Base-by-base conservation (phyloP, 2,329 filamentous ascomycete genomes). In the Colletotrichum godetiae region DNA sequence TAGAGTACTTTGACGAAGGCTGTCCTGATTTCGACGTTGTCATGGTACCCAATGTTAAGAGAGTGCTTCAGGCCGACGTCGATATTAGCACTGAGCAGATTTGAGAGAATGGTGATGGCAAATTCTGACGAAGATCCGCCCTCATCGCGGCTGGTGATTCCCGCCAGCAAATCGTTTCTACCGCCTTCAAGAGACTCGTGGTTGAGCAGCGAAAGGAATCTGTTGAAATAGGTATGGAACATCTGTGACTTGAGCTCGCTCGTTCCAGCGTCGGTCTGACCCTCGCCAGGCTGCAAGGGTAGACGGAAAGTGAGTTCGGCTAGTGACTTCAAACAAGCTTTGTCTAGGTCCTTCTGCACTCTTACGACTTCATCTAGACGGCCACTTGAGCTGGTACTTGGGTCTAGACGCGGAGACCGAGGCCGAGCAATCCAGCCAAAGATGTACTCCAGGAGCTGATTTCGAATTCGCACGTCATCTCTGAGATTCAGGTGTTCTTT, bases 61-160 rank as follows among this genome's bases (percentile, higher is more conserved):
- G 91, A 93, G 78, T 93, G 91, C 78, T 93, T 93, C 60, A 93
- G 81, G 3, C 92, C 92, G 49, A 93, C 91, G 76, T 93, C 92
- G 37, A 93, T 92, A 75, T 93, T 93, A 3, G 92, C 91, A 77
- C 91, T 93, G 8, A 93, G 82, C 1, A 93, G 85, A 75, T 93
- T 93, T 1, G 91, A 93, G 13, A 93, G 82, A 15, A 92, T 92
- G 12, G 87, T 90, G 74, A 93, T 93, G 5, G 91, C 89, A 37
- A 93, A 84, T 74, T 93, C 91, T 5, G 90, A 88, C 37, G 87
- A 88, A 1, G 88, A 88, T 15, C 86, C 82, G 13, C 84, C 80
- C 61, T 92, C 90, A 53, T 92, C 90, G 58, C 87, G 86, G 15
- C 71, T 76, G 22, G 78, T 67, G 2, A 72, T 68, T 12, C 65